A percentile compares a stretch with the other conserved stretches of the same genome.
Conservation (phyloP, 805 yeast species). For the Blastobotrys chiropterorum region DNA sequence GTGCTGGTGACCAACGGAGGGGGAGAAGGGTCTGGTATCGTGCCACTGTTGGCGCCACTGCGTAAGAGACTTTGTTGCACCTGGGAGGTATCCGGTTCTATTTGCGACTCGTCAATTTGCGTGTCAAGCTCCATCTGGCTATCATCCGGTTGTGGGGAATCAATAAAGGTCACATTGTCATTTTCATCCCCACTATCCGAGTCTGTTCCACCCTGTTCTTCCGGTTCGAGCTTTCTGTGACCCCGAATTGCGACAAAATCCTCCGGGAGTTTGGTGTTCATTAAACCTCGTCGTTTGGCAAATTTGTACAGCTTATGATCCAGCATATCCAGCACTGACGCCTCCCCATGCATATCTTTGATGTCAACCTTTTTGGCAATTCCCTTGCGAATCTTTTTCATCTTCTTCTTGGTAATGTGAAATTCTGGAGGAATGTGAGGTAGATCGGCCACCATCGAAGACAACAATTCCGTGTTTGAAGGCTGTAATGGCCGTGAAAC, state of each 20-base stretch:
- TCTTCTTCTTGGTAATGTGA: not conserved
- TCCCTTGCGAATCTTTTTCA: not conserved
- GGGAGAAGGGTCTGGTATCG: not conserved
- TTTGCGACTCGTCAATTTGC: not conserved
- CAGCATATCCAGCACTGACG: not conserved
- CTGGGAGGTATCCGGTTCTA: not conserved
- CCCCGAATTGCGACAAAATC: not conserved
- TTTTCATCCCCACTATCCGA: not conserved
- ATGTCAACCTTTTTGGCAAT: not conserved
- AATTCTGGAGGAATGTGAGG: not conserved
- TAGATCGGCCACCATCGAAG: not conserved
- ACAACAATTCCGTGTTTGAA: not conserved
- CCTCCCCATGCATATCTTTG: not conserved
- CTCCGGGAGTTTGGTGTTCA: not conserved
- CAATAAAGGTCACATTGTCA: not conserved
- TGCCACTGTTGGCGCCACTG: not conserved
- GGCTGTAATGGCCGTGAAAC: not conserved
- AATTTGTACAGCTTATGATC: not conserved
- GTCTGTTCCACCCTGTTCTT: not conserved
- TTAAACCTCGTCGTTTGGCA: not conserved
- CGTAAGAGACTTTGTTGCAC: too few species aligned
- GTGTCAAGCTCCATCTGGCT: not conserved
- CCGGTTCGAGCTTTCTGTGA: not conserved
- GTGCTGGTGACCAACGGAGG: not conserved
- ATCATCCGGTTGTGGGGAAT: not conserved